These are phyloP conservation scores for Fraxinus floribunda DNA, from an alignment of 305 asterid species.

Conservation along the genomic window DNA sequence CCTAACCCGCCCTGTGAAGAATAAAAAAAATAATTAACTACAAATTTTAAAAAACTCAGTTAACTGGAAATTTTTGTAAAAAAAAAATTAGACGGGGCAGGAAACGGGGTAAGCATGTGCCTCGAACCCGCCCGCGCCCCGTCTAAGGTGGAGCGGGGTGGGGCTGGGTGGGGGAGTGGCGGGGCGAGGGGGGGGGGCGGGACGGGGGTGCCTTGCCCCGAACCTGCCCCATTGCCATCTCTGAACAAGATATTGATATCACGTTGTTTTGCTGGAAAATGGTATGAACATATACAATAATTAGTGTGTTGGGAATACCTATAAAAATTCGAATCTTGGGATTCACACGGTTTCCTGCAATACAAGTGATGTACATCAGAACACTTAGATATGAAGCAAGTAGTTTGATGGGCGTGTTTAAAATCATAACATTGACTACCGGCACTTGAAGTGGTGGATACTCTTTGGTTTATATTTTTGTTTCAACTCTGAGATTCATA, in stretches of 20 bases:
- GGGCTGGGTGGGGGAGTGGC: too few relatives aligned
- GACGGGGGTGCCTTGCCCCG: too few relatives aligned
- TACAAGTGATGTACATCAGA: neutral
- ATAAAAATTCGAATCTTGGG: neutral
- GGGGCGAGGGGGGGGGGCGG: too few relatives aligned
- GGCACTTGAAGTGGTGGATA: neutral
- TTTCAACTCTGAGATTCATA: neutral
- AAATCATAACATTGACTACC: neutral
- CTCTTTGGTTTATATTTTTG: neutral
- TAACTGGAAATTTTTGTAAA: too few relatives aligned
- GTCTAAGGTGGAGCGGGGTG: too few relatives aligned
- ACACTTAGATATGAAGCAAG: neutral
- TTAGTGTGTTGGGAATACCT: slow-evolving; percentile 1
- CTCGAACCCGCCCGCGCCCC: too few relatives aligned
- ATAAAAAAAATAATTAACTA: too few relatives aligned
- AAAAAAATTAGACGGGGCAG: too few relatives aligned
- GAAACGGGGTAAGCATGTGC: too few relatives aligned
- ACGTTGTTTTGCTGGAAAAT: neutral
- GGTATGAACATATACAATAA: neutral
- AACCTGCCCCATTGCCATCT: too few relatives aligned
- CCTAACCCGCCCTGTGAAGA: too few relatives aligned
- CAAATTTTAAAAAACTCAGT: too few relatives aligned
- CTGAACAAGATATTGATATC: neutral
- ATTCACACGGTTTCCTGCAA: neutral
- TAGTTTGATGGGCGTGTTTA: neutral